Evolutionary conservation across 306 rosid species (phyloP), one percentile per base, ranked within the genome.

Genomic region (Lupinus albus): DNA sequence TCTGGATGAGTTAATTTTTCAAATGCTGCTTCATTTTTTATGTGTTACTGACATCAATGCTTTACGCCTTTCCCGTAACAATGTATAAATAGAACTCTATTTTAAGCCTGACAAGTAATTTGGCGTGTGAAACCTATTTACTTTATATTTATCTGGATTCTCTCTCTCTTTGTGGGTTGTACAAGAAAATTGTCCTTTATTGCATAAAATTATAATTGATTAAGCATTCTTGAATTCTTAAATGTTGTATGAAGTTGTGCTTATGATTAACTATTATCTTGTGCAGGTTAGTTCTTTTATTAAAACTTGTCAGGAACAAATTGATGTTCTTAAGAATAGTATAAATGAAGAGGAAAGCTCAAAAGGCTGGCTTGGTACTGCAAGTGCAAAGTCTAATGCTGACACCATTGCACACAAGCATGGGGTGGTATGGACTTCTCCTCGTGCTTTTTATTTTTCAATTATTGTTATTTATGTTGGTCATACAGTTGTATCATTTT

Each of bases 351-450:
- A 86, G 71, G 81, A 62, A 66, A 80, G 56, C 69, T 77, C 99
- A 14, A 93, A 86, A 78, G 91, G 95, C 35, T 93, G 99, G 99
- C 92, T 88, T 72, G 91, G 94, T 66, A 80, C 82, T 52, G 38
- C 73, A 71, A 53, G 67, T 10, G 81, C 86, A 50, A 84, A 78
- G 79, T 73, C 95, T 59, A 93, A 88, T 72, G 96, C 82, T 1
- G 97, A 93, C 76, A 90, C 85, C 9, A 76, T 86, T 60, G 96
- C 97, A 25, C 97, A 93, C 90, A 93, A 93, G 81, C 99, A 93
- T 80, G 99, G 99, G 42, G 99, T 93, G 99, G 99, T 93, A 83
- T 44, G 95, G 61, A 72, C 71, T 50, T 64, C 8, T 79, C 13
- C 60, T 18, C 30, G 38, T 59, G 28, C 74, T 64, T 67, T n/a